These are phyloP conservation scores for Boletus rubescentipes DNA, from an alignment of 768 basidiomycete species.

Conservation along the genomic window DNA sequence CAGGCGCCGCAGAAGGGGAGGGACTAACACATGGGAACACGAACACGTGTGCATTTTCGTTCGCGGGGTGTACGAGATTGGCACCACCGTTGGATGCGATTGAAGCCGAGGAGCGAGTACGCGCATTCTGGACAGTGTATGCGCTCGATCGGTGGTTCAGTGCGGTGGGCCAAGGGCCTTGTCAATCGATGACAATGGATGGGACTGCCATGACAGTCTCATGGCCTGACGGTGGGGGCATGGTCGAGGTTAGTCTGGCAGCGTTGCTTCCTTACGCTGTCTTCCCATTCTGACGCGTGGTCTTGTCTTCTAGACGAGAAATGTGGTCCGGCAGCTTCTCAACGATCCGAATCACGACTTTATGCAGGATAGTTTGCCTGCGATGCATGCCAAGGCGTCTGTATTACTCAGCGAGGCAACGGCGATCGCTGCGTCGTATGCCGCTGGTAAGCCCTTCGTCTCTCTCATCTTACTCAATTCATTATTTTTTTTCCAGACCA, in stretches of 20 bases:
- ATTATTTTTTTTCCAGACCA: slow-evolving; percentile 33
- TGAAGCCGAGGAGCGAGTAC: slow-evolving; percentile 39
- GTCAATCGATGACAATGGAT: slow-evolving; percentile 21
- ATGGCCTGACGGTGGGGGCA: slow-evolving; percentile 36
- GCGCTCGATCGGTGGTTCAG: slow-evolving; percentile 35
- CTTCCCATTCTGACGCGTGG: neutral
- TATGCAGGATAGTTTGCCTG: slow-evolving; percentile 1
- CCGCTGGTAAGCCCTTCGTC: slow-evolving; percentile 23
- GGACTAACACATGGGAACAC: neutral
- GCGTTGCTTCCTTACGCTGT: neutral
- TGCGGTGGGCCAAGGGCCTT: slow-evolving; percentile 25
- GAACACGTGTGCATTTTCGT: slow-evolving; percentile 4
- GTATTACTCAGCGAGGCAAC: slow-evolving; percentile 38
- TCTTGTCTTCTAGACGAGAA: slow-evolving; percentile 2
- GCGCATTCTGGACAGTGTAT: slow-evolving; percentile 40
- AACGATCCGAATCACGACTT: slow-evolving; percentile 12
- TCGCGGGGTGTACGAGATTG: slow-evolving; percentile 22
- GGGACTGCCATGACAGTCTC: slow-evolving; percentile 37
- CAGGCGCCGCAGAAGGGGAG: neutral
- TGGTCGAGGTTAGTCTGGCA: slow-evolving; percentile 10
- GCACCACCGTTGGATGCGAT: slow-evolving; percentile 30
- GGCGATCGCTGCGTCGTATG: slow-evolving; percentile 27
- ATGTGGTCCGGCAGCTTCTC: slow-evolving; percentile 19
- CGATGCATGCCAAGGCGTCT: slow-evolving; percentile 29
- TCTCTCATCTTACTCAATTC: neutral